Percentiles rank a stretch among this genome's conserved stretches.
phyloP scores from a whole-genome alignment of 768 basidiomycete species.

The Suillus decipiens region DNA sequence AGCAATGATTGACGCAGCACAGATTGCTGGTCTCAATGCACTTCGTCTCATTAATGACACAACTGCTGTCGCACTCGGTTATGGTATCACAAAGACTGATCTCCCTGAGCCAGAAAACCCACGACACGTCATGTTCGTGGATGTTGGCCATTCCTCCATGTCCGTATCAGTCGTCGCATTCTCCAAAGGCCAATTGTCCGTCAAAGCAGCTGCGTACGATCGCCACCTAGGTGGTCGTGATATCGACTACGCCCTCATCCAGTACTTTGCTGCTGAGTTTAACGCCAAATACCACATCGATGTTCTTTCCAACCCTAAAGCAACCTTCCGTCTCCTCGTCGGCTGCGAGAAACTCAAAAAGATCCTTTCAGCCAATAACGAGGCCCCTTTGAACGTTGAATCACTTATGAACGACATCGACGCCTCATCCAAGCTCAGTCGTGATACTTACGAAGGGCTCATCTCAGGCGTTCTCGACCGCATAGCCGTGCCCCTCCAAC shows the following conservation, averaged over 20 bases:
- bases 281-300: conserved; percentile 98
- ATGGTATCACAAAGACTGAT: conserved; percentile 98
- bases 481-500: conserved; percentile 73
- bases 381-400: conserved; percentile 90
- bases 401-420: conserved; percentile 96
- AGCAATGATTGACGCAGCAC: conserved; percentile 85
- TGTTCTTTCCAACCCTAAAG: conserved; percentile 88
- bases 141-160: conserved; percentile 91
- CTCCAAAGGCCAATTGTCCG: conserved; percentile 87
- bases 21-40: conserved; percentile 85
- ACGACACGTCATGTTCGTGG: conserved; percentile 89
- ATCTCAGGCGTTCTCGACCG: conserved; percentile 74
- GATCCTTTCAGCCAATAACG: conserved; percentile 89
- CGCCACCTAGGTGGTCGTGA: conserved; percentile 94
- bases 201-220: conserved; percentile 90
- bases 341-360: conserved; percentile 97
- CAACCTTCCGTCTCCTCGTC: conserved; percentile 84
- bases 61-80: conserved; percentile 94
- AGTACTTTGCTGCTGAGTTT: conserved; percentile 91
- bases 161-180: conserved; percentile 89
- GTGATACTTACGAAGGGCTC: conserved; percentile 83
- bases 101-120: conserved; percentile 84
- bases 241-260: conserved; percentile 88
- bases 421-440: conserved; percentile 79
- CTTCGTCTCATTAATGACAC: conserved; percentile 97